Conservation (phyloP, 306 rosid species). For the Ochetophila trinervis region DNA sequence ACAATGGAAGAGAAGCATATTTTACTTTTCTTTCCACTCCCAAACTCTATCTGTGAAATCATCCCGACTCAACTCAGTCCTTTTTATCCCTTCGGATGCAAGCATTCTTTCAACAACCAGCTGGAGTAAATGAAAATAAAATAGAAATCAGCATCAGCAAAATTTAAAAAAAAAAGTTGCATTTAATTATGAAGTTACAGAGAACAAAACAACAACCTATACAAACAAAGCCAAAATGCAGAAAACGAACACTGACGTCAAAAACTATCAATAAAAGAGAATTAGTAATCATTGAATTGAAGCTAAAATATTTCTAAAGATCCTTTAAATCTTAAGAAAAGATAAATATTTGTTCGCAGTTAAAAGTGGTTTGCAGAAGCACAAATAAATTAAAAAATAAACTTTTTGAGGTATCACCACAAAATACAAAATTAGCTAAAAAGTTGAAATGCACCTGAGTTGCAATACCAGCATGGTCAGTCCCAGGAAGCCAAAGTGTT, state of each 20-base stretch:
- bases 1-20: conserved; percentile 23
- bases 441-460: conserved; percentile 59
- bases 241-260: not conserved
- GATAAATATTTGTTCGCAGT: conserved; percentile 10
- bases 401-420: not conserved
- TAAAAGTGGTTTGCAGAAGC: conserved; percentile 5
- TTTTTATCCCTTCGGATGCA: conserved; percentile 81
- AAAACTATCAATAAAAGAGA: not conserved
- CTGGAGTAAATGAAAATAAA: conserved; percentile 48
- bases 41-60: conserved; percentile 80
- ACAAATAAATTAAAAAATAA: not conserved
- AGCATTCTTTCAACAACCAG: conserved; percentile 97
- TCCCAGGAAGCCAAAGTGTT: conserved; percentile 96
- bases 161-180: not conserved
- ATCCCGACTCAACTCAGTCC: conserved; percentile 76
- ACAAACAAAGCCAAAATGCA: not conserved
- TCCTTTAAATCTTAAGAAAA: conserved; percentile 6
- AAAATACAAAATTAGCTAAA: conserved; percentile 6
- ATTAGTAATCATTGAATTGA: not conserved
- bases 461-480: conserved; percentile 99
- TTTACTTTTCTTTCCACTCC: conserved; percentile 99
- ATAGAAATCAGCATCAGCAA: conserved; percentile 21
- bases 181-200: not conserved
- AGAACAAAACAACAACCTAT: too few species aligned
- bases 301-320: not conserved